Base-by-base conservation (phyloP, 192 early-diverging fungal genomes). In the Entomortierella chlamydospora region DNA sequence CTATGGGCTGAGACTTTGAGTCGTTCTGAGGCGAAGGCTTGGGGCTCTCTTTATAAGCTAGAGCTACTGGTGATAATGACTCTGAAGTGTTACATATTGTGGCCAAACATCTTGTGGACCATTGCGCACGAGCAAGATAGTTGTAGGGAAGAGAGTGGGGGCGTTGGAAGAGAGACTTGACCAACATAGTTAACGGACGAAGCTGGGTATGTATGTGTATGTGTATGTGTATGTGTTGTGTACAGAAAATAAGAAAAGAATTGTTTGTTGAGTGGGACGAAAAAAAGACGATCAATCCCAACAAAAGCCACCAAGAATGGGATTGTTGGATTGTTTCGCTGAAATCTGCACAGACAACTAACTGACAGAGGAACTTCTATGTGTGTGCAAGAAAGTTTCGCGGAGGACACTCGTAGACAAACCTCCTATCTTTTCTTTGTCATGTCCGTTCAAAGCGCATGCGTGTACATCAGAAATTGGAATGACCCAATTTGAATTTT, bases 1-100 rank as follows among this genome's bases (percentile, higher is more conserved):
- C 81, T 26, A 95, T 70, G 17, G 92, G 91, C 37, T 83, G 78
- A 23, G 52, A 66, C 11, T 49, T 49, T 10, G 58, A 30, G 34
- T 64, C 34, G 17, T 61, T 42, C 22, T 64, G 25, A 12, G 63
- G 53, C 1, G 45, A 34, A 6, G 77, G 82, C 42, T 60, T 42
- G 1, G 81, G 60, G 42, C 55, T 54, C 18, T 76, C 49, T 9
- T 34, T 47, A 50, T 67, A 82, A 41, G 81, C 59, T 7, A 82
- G 65, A 4, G 26, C 17, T 11, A 82, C 72, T 7, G 74, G 43
- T 9, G 66, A 37, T 60, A 63, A 37, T 37, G 34, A 10, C 20
- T 52, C 47, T 22, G 64, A 34, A 23, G 41, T 33, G n/a, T 43
- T 26, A 4, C n/a, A n/a, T 37, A 10, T 10, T 37, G 63, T 33